These are phyloP conservation scores for Trametes sanguinea DNA, from an alignment of 768 basidiomycete species.

Conservation along the genomic window DNA sequence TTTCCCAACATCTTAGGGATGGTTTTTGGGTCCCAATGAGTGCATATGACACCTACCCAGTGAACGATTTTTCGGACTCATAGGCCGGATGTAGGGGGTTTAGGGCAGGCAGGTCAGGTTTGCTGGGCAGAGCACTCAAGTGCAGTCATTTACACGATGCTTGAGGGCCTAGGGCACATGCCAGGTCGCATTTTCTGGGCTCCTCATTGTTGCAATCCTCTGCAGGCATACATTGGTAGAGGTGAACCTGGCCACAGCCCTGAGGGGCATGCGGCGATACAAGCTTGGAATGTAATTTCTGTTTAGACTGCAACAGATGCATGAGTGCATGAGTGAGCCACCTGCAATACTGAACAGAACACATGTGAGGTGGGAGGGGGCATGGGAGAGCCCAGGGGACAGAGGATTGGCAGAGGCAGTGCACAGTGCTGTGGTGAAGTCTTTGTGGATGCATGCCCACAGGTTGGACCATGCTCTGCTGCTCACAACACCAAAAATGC, in stretches of 20 bases:
- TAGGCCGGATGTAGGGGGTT: neutral
- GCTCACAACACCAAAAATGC: neutral
- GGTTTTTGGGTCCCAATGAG: neutral
- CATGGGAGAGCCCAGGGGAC: slow-evolving; percentile 16
- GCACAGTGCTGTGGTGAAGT: neutral
- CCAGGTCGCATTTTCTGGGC: too few relatives aligned
- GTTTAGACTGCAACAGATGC: too few relatives aligned
- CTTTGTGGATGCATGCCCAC: neutral
- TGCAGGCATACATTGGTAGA: too few relatives aligned
- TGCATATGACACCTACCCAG: neutral
- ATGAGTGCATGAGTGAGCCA: too few relatives aligned
- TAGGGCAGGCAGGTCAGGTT: slow-evolving; percentile 2
- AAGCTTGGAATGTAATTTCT: too few relatives aligned
- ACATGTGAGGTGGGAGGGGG: neutral
- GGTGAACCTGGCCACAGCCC: too few relatives aligned
- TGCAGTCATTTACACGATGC: slow-evolving; percentile 4
- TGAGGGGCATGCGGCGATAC: too few relatives aligned
- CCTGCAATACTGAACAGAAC: slow-evolving; percentile 7
- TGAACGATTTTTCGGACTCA: neutral
- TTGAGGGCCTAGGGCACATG: slow-evolving; percentile 13
- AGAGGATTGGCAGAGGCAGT: slow-evolving; percentile 12
- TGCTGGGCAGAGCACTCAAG: neutral
- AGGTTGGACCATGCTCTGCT: neutral
- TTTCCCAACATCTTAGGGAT: neutral
- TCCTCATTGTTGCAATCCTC: too few relatives aligned